Percentiles rank a stretch among this genome's conserved stretches.
These are phyloP conservation scores for Tubosaeta sp. DNA, from an alignment of 768 basidiomycete species.

Conservation along the genomic window DNA sequence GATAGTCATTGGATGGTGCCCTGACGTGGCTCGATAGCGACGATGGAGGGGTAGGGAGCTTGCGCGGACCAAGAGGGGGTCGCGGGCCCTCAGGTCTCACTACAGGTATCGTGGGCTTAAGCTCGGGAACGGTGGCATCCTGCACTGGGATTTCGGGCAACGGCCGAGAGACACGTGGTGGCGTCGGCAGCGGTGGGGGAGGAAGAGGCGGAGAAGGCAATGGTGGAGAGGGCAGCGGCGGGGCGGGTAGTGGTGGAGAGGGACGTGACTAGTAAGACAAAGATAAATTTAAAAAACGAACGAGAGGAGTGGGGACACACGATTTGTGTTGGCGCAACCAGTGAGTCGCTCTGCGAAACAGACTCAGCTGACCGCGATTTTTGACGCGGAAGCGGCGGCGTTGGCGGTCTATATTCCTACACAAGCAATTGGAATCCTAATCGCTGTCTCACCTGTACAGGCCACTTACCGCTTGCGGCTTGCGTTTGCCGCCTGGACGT, in stretches of 20 bases:
- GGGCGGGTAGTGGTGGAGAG: conserved; percentile 15
- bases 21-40: conserved; percentile 16
- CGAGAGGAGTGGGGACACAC: conserved; percentile 15
- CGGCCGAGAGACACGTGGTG: conserved; percentile 26
- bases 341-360: conserved; percentile 31
- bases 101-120: conserved; percentile 9
- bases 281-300: neutral
- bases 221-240: conserved; percentile 14
- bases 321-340: conserved; percentile 23
- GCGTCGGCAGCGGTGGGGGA: conserved; percentile 24
- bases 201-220: conserved; percentile 18
- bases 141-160: conserved; percentile 28
- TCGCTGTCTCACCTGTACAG: neutral
- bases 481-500: conserved; percentile 23
- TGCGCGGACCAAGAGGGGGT: conserved; percentile 23
- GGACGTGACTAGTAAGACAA: conserved; percentile 22
- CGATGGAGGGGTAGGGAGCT: conserved; percentile 31
- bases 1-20: conserved; percentile 20
- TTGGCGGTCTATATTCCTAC: conserved; percentile 56
- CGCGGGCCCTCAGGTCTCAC: conserved; percentile 18
- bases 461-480: conserved; percentile 24
- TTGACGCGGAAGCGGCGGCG: conserved; percentile 46
- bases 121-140: conserved; percentile 11
- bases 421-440: conserved; percentile 2
- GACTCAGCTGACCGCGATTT: conserved; percentile 30